Evolutionary conservation across 2,329 filamentous ascomycete species (phyloP).

Genomic region (Fusarium buharicum): DNA sequence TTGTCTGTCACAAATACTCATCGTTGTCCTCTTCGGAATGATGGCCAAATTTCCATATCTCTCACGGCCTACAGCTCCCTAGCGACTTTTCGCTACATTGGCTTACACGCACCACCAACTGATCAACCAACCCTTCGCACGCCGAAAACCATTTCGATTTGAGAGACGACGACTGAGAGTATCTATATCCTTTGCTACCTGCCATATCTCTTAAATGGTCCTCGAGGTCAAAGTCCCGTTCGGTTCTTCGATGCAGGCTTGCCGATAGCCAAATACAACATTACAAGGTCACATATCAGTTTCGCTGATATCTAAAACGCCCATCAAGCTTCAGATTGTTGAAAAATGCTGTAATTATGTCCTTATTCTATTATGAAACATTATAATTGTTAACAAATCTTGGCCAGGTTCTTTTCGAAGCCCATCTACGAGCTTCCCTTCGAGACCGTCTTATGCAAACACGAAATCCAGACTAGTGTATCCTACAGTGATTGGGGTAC

Average conservation of each 20-base stretch:
- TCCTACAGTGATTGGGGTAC: neutral
- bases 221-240: neutral
- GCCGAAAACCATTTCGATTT: conserved; percentile 7
- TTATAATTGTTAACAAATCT: conserved; percentile 3
- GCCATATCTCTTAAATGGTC: neutral
- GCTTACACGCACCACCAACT: conserved; percentile 10
- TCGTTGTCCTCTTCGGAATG: conserved; percentile 2
- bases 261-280: neutral
- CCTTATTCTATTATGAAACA: neutral
- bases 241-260: neutral
- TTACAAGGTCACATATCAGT: neutral
- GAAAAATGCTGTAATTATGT: neutral
- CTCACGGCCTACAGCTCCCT: conserved; percentile 4
- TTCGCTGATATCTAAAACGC: neutral
- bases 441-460: neutral
- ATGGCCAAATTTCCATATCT: conserved; percentile 7
- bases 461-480: neutral
- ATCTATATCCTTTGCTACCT: neutral
- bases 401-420: neutral
- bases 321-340: neutral
- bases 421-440: neutral
- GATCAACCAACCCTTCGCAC: conserved; percentile 17
- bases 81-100: conserved; percentile 4
- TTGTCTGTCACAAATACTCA: neutral
- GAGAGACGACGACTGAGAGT: conserved; percentile 1